phyloP scores from a whole-genome alignment of 2,329 filamentous ascomycete species.

The Sordariomycetes sp. region DNA sequence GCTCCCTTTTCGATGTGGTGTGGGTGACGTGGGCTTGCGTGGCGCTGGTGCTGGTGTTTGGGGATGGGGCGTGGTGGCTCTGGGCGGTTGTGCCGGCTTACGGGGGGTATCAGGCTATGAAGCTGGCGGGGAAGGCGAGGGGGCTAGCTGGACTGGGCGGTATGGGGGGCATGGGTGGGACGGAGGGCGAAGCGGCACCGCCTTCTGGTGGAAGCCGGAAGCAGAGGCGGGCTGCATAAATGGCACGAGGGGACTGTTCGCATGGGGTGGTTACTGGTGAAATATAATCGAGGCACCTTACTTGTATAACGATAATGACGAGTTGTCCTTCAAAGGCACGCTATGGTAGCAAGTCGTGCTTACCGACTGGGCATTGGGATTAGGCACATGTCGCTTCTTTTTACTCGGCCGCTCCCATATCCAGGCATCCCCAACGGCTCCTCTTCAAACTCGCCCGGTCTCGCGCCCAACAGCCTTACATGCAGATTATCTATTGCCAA shows the following conservation, averaged over 20 bases:
- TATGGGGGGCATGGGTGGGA: slow-evolving; percentile 21
- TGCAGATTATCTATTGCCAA: neutral
- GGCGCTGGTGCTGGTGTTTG: slow-evolving; percentile 61
- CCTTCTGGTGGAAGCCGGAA: slow-evolving; percentile 37
- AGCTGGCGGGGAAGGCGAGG: slow-evolving; percentile 43
- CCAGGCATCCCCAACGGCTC: neutral
- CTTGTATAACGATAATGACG: too few species aligned
- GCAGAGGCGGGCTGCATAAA: slow-evolving; percentile 41
- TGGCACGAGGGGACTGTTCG: neutral
- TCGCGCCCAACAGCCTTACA: neutral
- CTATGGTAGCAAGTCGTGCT: too few species aligned
- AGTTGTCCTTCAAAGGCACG: too few species aligned
- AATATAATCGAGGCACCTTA: neutral
- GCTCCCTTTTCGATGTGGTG: slow-evolving; percentile 95
- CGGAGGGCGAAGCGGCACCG: slow-evolving; percentile 17
- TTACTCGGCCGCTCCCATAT: neutral
- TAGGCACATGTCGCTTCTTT: too few species aligned
- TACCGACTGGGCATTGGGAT: too few species aligned
- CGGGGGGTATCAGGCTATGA: slow-evolving; percentile 41
- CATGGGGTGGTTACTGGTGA: neutral
- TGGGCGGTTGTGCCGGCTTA: slow-evolving; percentile 46
- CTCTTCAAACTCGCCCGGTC: neutral
- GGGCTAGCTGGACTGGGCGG: slow-evolving; percentile 14
- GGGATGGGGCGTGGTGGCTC: slow-evolving; percentile 61
- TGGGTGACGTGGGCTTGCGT: slow-evolving; percentile 87